These are phyloP conservation scores for Flaveria linearis DNA, from an alignment of 129 eudicot genomes.

Conservation along the genomic window DNA sequence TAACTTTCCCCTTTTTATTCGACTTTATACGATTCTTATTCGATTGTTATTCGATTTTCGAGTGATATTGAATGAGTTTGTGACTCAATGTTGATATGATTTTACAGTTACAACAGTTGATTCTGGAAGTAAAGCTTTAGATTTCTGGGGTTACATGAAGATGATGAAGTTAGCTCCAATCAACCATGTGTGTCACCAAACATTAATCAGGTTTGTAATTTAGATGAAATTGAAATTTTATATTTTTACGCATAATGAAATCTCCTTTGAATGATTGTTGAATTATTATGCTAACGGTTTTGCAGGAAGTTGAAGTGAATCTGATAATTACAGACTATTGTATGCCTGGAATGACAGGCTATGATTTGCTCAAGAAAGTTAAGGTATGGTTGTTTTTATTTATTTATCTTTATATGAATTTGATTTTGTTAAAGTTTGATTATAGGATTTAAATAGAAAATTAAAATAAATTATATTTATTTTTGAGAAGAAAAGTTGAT, in stretches of 20 bases:
- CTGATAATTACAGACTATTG: slow-evolving; percentile 93
- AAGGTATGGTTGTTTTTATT: slow-evolving; percentile 47
- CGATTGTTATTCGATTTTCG: neutral
- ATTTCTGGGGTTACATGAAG: slow-evolving; percentile 73
- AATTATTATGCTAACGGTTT: slow-evolving; percentile 16
- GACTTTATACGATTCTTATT: neutral
- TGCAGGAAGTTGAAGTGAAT: slow-evolving; percentile 82
- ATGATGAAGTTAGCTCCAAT: slow-evolving; percentile 37
- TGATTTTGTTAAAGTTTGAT: neutral
- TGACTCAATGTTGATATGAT: slow-evolving; percentile 25
- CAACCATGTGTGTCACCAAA: slow-evolving; percentile 57
- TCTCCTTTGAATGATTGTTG: neutral
- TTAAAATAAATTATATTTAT: neutral
- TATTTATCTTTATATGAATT: neutral
- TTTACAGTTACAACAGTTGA: slow-evolving; percentile 88
- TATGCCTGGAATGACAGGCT: slow-evolving; percentile 99
- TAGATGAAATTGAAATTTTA: neutral
- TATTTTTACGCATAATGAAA: neutral
- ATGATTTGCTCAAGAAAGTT: slow-evolving; percentile 88
- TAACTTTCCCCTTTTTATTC: neutral
- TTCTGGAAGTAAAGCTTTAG: slow-evolving; percentile 87
- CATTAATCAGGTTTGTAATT: slow-evolving; percentile 49
- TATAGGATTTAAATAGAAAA: neutral
- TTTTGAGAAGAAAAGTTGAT: neutral
- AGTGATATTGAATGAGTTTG: neutral